Evolutionary conservation across 495 filamentous ascomycete genomes (phyloP), one percentile per base, ranked within the genome.

Genomic region (Penicillium herquei): DNA sequence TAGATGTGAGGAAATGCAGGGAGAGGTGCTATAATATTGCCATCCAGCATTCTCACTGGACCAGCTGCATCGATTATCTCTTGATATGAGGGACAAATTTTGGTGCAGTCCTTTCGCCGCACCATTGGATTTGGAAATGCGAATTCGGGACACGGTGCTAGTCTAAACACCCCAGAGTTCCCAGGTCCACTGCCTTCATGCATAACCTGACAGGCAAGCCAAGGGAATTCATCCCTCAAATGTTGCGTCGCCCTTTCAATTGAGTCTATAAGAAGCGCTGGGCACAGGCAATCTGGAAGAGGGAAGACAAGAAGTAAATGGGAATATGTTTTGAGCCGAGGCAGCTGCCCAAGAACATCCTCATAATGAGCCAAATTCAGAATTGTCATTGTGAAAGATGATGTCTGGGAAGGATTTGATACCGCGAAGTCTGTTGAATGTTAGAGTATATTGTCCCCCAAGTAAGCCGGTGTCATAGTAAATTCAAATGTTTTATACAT

Each of bases 301-400:
- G 64, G 37, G 33, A 75, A 76, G 32, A 54, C 58, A 3, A 63
- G 52, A 6, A 69, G 49, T 31, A 71, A 62, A 45, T 76, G 73
- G 9, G 60, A 70, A 51, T 78, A 78, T 42, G 52, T 62, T 49
- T 78, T 66, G 13, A 77, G 64, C 6, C 72, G 52, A 12, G 75
- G 72, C 0, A 78, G 61, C 47, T 78, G 73, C 18, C 72, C 70
- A 7, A 74, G 53, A 7, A 73, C 49, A 58, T 71, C 68, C n/a
- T n/a, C n/a, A n/a, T n/a, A n/a, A n/a, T n/a, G n/a, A n/a, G n/a
- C n/a, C n/a, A n/a, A n/a, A n/a, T n/a, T n/a, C n/a, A n/a, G n/a
- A n/a, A n/a, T n/a, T n/a, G n/a, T n/a, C n/a, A n/a, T n/a, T n/a
- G n/a, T n/a, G n/a, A n/a, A n/a, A n/a, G n/a, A n/a, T n/a, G n/a